phyloP scores from a whole-genome alignment of 1,284 basidiomycete genomes.

The Pseudozyma thailandica region DNA sequence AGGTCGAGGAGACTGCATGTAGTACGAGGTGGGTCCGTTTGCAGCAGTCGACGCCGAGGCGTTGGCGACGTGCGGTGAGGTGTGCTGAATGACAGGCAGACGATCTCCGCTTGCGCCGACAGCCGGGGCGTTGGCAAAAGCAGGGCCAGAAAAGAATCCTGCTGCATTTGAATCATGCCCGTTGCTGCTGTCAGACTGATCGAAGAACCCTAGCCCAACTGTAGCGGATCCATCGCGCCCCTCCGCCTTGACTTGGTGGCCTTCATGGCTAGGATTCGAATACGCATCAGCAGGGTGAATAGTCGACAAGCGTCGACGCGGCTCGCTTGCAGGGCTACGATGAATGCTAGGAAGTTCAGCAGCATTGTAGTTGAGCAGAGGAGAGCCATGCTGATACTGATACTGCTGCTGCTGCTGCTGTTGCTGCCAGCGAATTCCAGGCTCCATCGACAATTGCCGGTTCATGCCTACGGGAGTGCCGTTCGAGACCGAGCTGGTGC shows the following conservation, averaged over 20 bases:
- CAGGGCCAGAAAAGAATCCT: conserved; percentile 2
- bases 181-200: not conserved
- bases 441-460: conserved; percentile 22
- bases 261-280: not conserved
- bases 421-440: conserved; percentile 20
- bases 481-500: not conserved
- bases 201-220: conserved; percentile 13
- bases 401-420: conserved; percentile 14
- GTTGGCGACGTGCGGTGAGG: conserved; percentile 6
- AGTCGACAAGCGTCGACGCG: conserved; percentile 18
- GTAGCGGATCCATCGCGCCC: conserved; percentile 1
- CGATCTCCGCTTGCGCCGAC: conserved; percentile 3
- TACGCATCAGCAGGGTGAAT: conserved; percentile 1
- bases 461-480: conserved; percentile 20
- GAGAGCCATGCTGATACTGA: conserved; percentile 16
- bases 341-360: not conserved
- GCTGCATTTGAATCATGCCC: not conserved
- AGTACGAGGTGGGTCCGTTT: conserved; percentile 7
- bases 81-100: not conserved
- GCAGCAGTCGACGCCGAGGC: no score
- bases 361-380: conserved; percentile 5
- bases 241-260: conserved; percentile 5
- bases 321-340: conserved; percentile 15
- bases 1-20: not conserved
- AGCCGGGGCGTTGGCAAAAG: not conserved